phyloP scores from a whole-genome alignment of 164 flowering plant species.

The Magnolia kwangsiensis region DNA sequence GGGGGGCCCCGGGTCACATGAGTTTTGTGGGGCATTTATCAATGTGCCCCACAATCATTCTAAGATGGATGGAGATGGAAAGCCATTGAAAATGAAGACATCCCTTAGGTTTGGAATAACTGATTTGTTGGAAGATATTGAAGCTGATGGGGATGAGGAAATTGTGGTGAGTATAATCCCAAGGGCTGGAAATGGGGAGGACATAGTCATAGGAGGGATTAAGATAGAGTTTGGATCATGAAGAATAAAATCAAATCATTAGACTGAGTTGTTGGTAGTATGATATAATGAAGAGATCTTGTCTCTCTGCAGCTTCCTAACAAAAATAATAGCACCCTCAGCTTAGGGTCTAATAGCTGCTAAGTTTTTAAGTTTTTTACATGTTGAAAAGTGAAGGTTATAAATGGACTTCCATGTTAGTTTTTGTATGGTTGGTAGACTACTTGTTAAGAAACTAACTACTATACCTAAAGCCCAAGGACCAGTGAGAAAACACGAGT shows the following conservation, averaged over 20 bases:
- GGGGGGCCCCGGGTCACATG: slow-evolving; percentile 26
- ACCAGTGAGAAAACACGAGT: no score
- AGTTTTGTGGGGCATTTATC: slow-evolving; percentile 62
- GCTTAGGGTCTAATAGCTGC: no score
- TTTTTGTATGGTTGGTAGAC: no score
- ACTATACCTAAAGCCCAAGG: no score
- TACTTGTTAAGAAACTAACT: no score
- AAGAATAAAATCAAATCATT: background rate
- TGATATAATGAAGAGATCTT: no score
- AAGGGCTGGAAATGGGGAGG: background rate
- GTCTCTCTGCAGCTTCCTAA: no score
- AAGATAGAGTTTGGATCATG: slow-evolving; percentile 4
- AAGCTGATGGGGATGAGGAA: slow-evolving; percentile 37
- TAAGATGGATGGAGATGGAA: slow-evolving; percentile 28
- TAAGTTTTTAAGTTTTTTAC: no score
- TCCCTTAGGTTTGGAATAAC: slow-evolving; percentile 36
- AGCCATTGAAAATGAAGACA: slow-evolving; percentile 25
- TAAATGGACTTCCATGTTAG: no score
- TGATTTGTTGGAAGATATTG: slow-evolving; percentile 54
- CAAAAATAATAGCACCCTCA: no score
- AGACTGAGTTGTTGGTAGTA: no score
- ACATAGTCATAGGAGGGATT: background rate
- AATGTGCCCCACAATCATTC: slow-evolving; percentile 34
- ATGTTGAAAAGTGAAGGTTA: no score
- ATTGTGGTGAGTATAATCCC: slow-evolving; percentile 5